These are phyloP conservation scores for Hanseniaspora occidentalis DNA, from an alignment of 805 yeast genomes.

Conservation along the genomic window DNA sequence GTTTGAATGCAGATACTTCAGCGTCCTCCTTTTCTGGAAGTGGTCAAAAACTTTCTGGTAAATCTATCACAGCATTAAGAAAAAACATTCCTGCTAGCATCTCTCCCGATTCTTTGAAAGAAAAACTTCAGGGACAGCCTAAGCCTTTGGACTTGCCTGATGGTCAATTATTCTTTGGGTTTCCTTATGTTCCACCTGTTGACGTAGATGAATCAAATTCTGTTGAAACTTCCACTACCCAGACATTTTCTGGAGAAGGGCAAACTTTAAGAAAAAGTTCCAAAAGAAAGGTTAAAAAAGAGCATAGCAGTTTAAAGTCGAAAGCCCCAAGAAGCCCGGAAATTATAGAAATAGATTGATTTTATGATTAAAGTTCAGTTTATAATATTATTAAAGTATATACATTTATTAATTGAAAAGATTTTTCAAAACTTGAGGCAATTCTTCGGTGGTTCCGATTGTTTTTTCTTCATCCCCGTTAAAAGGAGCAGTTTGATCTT, in stretches of 20 bases:
- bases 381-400: too few species aligned
- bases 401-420: too few species aligned
- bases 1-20: slow-evolving; percentile 26
- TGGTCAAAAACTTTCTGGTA: slow-evolving; percentile 66
- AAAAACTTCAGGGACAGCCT: slow-evolving; percentile 50
- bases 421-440: slow-evolving; percentile 29
- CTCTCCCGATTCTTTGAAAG: slow-evolving; percentile 26
- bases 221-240: slow-evolving; percentile 11
- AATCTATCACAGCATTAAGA: slow-evolving; percentile 21
- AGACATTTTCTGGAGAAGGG: slow-evolving; percentile 53
- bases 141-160: slow-evolving; percentile 63
- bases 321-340: slow-evolving; percentile 60
- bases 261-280: slow-evolving; percentile 58
- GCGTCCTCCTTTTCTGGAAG: slow-evolving; percentile 36
- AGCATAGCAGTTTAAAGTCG: slow-evolving; percentile 44
- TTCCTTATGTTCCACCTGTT: slow-evolving; percentile 46
- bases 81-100: slow-evolving; percentile 5
- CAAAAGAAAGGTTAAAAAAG: slow-evolving; percentile 52
- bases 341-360: slow-evolving; percentile 70
- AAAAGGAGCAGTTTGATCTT: slow-evolving; percentile 13
- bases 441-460: slow-evolving; percentile 18
- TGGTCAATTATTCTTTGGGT: slow-evolving; percentile 89
- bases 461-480: slow-evolving; percentile 10
- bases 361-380: too few species aligned
- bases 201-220: slow-evolving; percentile 16